phyloP scores from a whole-genome alignment of 2,329 filamentous ascomycete genomes.

The Zymoseptoria crescenta region DNA sequence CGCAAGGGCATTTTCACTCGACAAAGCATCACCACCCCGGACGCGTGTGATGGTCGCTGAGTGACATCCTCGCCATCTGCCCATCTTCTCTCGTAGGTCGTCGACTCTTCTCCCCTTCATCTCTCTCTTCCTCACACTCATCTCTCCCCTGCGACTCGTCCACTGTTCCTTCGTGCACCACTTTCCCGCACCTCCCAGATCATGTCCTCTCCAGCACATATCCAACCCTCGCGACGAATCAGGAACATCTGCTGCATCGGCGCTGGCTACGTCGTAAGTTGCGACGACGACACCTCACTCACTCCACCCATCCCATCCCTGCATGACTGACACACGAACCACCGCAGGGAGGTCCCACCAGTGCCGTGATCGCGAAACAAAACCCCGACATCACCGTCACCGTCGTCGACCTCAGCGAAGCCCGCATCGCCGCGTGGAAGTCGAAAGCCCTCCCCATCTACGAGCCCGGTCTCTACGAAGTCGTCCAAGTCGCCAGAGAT shows the following conservation, averaged over 20 bases:
- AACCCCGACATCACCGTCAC: constrained; percentile 64
- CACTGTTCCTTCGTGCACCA: background rate
- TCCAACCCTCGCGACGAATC: constrained; percentile 1
- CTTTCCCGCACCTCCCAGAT: background rate
- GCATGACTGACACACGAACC: constrained; percentile 9
- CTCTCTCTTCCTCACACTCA: background rate
- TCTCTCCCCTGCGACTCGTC: background rate
- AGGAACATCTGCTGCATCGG: constrained; percentile 63
- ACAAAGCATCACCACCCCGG: too few species aligned
- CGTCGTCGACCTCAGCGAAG: constrained; percentile 63
- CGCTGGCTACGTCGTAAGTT: constrained; percentile 64
- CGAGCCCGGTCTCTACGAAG: constrained; percentile 62
- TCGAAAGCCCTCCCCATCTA: constrained; percentile 66
- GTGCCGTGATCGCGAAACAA: constrained; percentile 64
- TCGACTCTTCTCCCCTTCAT: too few species aligned
- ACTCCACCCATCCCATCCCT: background rate
- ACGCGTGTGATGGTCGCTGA: too few species aligned
- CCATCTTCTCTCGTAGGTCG: too few species aligned
- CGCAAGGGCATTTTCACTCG: too few species aligned
- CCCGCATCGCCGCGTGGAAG: constrained; percentile 64
- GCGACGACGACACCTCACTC: background rate
- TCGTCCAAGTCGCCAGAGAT: constrained; percentile 56
- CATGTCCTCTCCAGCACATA: background rate
- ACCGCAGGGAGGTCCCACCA: constrained; percentile 60
- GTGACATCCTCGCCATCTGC: too few species aligned